Evolutionary conservation across 2,329 filamentous ascomycete genomes (phyloP), one percentile per base, ranked within the genome.

Genomic region (Aspergillus neoniger): DNA sequence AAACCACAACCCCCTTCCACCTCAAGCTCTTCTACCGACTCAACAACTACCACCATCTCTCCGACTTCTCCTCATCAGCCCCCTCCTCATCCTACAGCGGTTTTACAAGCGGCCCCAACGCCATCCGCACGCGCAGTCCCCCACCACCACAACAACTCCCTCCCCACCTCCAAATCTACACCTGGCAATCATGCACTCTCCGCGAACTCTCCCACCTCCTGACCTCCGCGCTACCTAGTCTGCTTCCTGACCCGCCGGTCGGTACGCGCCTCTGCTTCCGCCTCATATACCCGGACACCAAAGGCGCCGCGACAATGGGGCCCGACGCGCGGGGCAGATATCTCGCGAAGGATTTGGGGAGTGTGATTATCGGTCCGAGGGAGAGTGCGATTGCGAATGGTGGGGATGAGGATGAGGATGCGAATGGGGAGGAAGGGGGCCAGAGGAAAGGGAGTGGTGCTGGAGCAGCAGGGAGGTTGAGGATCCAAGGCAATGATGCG

Each of bases 191-290:
- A 69, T 94, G 91, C 78, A 92, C 90, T 2, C 84, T 98, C 23
- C 82, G 85, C 66, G 92, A 97, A 76, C 86, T 98, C 38, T 88
- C 90, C 21, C 86, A 91, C 59, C 88, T 94, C 57, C 84, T 98
- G 59, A 86, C 87, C 28, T 85, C 86, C 54, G 84, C 89, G 1
- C 81, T 91, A 1, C 89, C 91, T 0, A 78, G 81, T 2, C 79
- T 92, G 19, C 84, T 96, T 2, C 91, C 92, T 0, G 81, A 83
- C 39, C 91, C 91, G 0, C 85, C 88, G 6, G 84, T 92, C 43
- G 93, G 94, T 62, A 94, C 92, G 8, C 87, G 94, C 57, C 83
- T 97, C n/a, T 88, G 87, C 62, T 98, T 95, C 78, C 89, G 93
- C 51, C 85, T 96, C 17, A 86, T 97, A 57, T 96, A 90, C 73